Evolutionary conservation across 805 yeast genomes (phyloP), one percentile per base, ranked within the genome.

Genomic region (Scheffersomyces stipitis): DNA sequence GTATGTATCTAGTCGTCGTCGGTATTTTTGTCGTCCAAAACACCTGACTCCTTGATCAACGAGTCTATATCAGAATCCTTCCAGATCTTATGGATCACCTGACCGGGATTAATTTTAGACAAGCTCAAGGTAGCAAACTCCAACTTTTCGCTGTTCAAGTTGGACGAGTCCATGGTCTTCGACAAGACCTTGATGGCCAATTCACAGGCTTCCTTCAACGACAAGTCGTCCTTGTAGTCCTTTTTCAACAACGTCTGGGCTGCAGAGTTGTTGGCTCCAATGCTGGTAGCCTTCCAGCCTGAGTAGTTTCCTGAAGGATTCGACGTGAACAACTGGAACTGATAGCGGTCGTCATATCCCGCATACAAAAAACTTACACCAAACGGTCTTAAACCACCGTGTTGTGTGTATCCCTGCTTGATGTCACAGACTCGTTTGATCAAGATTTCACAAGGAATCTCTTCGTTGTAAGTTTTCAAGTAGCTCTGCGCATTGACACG

Each of bases 341-440:
- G 89, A 53, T 82, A 83, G 54, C 87, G 70, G 36, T 88, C 91
- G 60, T 93, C 99, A 56, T 82, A 84, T 5, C 99, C 99, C 4
- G 98, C 99, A 57, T 86, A 93, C 42, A 93, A 78, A 64, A 93
- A 90, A 35, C 96, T 85, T 28, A 93, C 99, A 55, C 99, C 99
- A 61, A 89, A 93, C 15, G 99, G 99, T 64, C 99, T 83, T 55
- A 93, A 76, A 26, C 99, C 99, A 58, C 99, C 99, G 58, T 86
- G 96, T 64, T 93, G 99, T 5, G 99, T 93, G 64, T 93, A 93
- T 8, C 98, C 96, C 62, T 93, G 99, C 64, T 93, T 93, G 45
- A 87, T 78, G 64, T 93, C 95, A 68, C 97, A 89, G 45, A 93
- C 73, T 46, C 84, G 75, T 58, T 87, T 86, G 46, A 93, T 96